Base-by-base conservation (phyloP, 192 early-diverging fungal genomes). In the Rhizophagus sp. region DNA sequence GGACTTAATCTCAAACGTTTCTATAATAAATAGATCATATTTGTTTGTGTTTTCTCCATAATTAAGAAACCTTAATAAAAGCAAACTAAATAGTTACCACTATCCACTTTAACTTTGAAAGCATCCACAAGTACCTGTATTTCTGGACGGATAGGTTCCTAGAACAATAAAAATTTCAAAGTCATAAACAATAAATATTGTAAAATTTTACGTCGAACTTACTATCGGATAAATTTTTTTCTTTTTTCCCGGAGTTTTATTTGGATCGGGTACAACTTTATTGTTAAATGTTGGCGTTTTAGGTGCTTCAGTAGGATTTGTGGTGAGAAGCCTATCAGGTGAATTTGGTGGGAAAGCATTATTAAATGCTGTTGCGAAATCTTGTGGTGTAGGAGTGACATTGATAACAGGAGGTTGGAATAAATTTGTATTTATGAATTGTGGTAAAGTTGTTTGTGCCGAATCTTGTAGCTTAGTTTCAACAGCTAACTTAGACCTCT, bases 1-100 rank as follows among this genome's bases (percentile, higher is more conserved):
- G 0, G 87, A 74, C 50, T 90, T 90, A 34, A 83, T 77, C 24
- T 83, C 87, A 86, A 88, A 90, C 2, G 79, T 82, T 73, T 90
- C 89, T 85, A 33, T 10, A 0, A 19, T 39, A 12, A 41, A n/a
- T 22, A 1, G 75, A 71, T n/a, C n/a, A 30, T 30, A 57, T 70
- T 66, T 12, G 30, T 66, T 61, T 15, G n/a, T 49, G 24, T 36
- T 36, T 36, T 4, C 33, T 30, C 13, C 8, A 62, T 19, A 19
- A 22, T 49, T 36, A n/a, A 9, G 47, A 4, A 27, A 65, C 19
- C 52, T 52, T 8, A 36, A 30, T 61, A 6, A 57, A 34, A 39
- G 27, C n/a, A 66, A 39, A 30, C n/a, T 1, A 44, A 41, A 44
- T n/a, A 6, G 4, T 39, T 57, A 75, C 73, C 73, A 33, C 57